Evolutionary conservation across 1,139 yeast species (phyloP).

Genomic region (Magnusiomyces magnusii): DNA sequence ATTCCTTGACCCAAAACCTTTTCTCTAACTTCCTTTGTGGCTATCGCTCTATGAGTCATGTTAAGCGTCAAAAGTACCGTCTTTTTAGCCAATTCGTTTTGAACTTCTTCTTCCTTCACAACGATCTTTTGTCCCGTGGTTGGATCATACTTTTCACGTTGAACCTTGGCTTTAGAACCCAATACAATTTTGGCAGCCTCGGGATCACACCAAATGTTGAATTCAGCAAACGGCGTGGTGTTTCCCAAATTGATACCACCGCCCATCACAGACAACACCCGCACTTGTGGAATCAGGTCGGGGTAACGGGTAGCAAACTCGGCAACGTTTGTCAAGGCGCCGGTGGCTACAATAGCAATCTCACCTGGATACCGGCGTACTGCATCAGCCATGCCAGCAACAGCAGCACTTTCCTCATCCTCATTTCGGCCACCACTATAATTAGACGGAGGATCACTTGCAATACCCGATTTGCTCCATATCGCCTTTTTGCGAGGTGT

Average conservation of each 20-base stretch:
- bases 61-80: slow-evolving; percentile 58
- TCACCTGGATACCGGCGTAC: slow-evolving; percentile 40
- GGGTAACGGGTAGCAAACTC: slow-evolving; percentile 47
- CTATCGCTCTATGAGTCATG: slow-evolving; percentile 61
- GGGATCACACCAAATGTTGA: slow-evolving; percentile 71
- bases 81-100: slow-evolving; percentile 41
- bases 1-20: not conserved
- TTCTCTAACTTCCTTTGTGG: slow-evolving; percentile 42
- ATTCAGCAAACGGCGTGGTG: slow-evolving; percentile 59
- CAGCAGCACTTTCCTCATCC: slow-evolving; percentile 31
- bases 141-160: not conserved
- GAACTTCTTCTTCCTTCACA: not conserved
- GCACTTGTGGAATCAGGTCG: slow-evolving; percentile 40
- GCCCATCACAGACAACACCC: slow-evolving; percentile 63
- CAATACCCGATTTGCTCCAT: slow-evolving; percentile 16
- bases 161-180: slow-evolving; percentile 13
- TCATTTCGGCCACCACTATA: not conserved
- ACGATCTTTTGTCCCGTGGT: slow-evolving; percentile 18
- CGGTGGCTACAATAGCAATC: slow-evolving; percentile 58
- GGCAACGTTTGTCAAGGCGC: slow-evolving; percentile 66
- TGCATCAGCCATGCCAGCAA: slow-evolving; percentile 52
- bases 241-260: slow-evolving; percentile 49
- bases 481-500: slow-evolving; percentile 35
- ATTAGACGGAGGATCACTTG: not conserved
- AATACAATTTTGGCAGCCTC: slow-evolving; percentile 58